phyloP scores from a whole-genome alignment of 768 basidiomycete species.

The Psilocybe sp. region DNA sequence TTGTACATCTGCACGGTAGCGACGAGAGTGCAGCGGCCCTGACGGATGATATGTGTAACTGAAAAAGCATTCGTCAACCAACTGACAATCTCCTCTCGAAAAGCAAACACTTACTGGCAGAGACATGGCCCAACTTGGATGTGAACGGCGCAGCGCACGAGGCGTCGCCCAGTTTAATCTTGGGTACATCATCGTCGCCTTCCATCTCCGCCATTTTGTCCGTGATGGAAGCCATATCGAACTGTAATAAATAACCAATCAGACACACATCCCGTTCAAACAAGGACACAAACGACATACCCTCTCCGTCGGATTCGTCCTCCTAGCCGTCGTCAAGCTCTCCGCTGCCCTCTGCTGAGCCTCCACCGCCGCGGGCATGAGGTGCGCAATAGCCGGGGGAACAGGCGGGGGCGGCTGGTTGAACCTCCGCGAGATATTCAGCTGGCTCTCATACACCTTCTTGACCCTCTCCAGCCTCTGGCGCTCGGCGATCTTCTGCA shows the following conservation, averaged over 20 bases:
- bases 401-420: slow-evolving; percentile 93
- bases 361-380: slow-evolving; percentile 87
- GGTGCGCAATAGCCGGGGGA: slow-evolving; percentile 80
- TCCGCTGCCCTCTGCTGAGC: slow-evolving; percentile 81
- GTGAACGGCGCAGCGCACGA: slow-evolving; percentile 99
- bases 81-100: not conserved
- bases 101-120: slow-evolving; percentile 69
- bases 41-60: slow-evolving; percentile 97
- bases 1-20: slow-evolving; percentile 99
- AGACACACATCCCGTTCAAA: not conserved
- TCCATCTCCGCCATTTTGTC: slow-evolving; percentile 81
- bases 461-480: slow-evolving; percentile 88
- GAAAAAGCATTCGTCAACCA: slow-evolving; percentile 1
- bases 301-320: slow-evolving; percentile 89
- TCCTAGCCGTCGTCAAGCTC: slow-evolving; percentile 60
- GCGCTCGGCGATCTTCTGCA: slow-evolving; percentile 92
- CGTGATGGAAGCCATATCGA: slow-evolving; percentile 27
- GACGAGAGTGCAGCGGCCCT: slow-evolving; percentile 97
- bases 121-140: slow-evolving; percentile 95
- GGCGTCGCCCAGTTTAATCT: slow-evolving; percentile 99
- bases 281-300: slow-evolving; percentile 35
- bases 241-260: slow-evolving; percentile 16
- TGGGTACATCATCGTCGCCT: slow-evolving; percentile 90
- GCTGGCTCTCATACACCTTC: slow-evolving; percentile 95
- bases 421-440: slow-evolving; percentile 87